phyloP scores from a whole-genome alignment of 2,329 filamentous ascomycete genomes.

The Aspergillus puulaauensis region DNA sequence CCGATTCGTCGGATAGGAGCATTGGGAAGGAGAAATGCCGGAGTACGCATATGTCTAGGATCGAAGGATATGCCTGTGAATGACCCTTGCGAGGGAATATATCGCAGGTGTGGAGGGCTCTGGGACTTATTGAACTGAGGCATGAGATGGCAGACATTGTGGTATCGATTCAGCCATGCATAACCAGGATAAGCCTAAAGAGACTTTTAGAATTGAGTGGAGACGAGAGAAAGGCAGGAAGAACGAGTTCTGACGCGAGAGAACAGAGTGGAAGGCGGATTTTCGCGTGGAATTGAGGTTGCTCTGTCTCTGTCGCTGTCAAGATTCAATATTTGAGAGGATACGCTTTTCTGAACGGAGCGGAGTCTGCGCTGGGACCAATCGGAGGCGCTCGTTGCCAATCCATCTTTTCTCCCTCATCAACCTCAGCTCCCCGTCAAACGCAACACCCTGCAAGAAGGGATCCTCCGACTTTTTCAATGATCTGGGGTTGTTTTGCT shows the following conservation, averaged over 20 bases:
- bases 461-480: neutral
- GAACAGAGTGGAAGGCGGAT: neutral
- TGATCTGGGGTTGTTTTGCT: neutral
- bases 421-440: neutral
- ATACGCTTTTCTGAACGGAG: conserved; percentile 17
- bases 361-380: conserved; percentile 35
- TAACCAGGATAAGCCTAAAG: conserved; percentile 26
- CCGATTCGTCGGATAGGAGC: conserved; percentile 29
- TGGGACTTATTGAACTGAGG: conserved; percentile 58
- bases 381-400: conserved; percentile 36
- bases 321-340: conserved; percentile 16
- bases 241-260: neutral
- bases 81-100: conserved; percentile 47
- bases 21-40: conserved; percentile 25
- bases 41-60: conserved; percentile 30
- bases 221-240: neutral
- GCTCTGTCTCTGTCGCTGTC: conserved; percentile 3
- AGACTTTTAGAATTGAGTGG: conserved; percentile 10
- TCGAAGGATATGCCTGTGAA: conserved; percentile 24
- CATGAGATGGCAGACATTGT: conserved; percentile 66
- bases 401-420: conserved; percentile 36
- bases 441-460: neutral
- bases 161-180: conserved; percentile 42
- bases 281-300: conserved; percentile 17
- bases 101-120: conserved; percentile 50